These are phyloP conservation scores for Solanum bukasovii DNA, from an alignment of 257 asterid genomes.

Conservation along the genomic window DNA sequence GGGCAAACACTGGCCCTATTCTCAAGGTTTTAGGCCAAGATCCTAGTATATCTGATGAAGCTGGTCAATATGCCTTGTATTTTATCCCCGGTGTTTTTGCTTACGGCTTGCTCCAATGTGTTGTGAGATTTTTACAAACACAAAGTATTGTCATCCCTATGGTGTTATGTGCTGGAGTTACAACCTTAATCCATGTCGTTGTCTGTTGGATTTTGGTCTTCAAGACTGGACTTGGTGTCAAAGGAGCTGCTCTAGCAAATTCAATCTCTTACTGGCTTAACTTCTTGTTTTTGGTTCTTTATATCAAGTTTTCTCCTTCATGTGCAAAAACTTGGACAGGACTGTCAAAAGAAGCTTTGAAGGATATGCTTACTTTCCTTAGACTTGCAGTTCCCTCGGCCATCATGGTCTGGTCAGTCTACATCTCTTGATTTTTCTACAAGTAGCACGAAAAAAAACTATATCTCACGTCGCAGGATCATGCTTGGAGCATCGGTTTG, in stretches of 20 bases:
- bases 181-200: slow-evolving; percentile 38
- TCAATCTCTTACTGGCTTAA: slow-evolving; percentile 65
- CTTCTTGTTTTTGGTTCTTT: slow-evolving; percentile 31
- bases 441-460: background rate
- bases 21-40: slow-evolving; percentile 62
- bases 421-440: background rate
- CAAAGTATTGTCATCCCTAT: slow-evolving; percentile 73
- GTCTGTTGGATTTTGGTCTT: slow-evolving; percentile 62
- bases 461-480: background rate
- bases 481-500: background rate
- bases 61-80: slow-evolving; percentile 54
- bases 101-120: slow-evolving; percentile 65
- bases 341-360: slow-evolving; percentile 51
- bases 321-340: slow-evolving; percentile 70
- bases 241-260: slow-evolving; percentile 69
- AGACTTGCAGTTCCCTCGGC: slow-evolving; percentile 83
- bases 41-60: slow-evolving; percentile 51
- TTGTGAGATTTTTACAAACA: slow-evolving; percentile 62
- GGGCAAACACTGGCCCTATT: slow-evolving; percentile 63
- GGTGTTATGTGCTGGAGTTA: slow-evolving; percentile 63
- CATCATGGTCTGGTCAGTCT: slow-evolving; percentile 63
- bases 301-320: slow-evolving; percentile 47
- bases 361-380: slow-evolving; percentile 31
- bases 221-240: slow-evolving; percentile 50
- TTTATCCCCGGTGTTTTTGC: slow-evolving; percentile 65